These are phyloP conservation scores for Kalaharituber pfeilii DNA, from an alignment of 2,329 filamentous ascomycete species.

Conservation along the genomic window DNA sequence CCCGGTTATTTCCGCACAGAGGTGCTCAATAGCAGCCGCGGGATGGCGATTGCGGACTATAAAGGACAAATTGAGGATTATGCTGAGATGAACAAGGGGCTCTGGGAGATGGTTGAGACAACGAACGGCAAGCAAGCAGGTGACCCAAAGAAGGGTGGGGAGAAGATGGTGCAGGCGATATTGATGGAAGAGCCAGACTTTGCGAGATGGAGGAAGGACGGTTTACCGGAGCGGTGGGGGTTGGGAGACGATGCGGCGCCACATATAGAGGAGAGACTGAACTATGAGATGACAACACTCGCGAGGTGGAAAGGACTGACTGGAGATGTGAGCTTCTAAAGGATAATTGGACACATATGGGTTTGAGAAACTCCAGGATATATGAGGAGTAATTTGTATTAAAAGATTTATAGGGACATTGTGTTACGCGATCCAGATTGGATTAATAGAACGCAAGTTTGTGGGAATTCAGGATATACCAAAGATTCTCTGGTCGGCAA, in stretches of 20 bases:
- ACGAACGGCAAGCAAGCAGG: neutral
- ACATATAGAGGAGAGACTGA: neutral
- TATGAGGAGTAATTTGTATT: too few species aligned
- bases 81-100: neutral
- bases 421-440: too few species aligned
- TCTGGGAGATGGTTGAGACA: neutral
- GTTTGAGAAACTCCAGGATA: too few species aligned
- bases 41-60: neutral
- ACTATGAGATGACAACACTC: neutral
- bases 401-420: too few species aligned
- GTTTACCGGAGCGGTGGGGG: neutral
- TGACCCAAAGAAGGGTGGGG: neutral
- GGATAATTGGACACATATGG: too few species aligned
- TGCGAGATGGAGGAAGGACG: neutral
- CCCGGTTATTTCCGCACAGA: neutral
- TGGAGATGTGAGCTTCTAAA: neutral
- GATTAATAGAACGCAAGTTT: too few species aligned
- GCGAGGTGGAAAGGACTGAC: conserved; percentile 25
- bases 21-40: neutral
- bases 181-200: neutral
- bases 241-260: neutral
- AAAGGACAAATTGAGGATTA: neutral
- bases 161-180: too few species aligned
- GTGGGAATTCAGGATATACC: too few species aligned
- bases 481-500: too few species aligned